Evolutionary conservation across 352 stramenopile genomes (phyloP), one percentile per base, ranked within the genome.

Genomic region (Phytopythium mirpurense): DNA sequence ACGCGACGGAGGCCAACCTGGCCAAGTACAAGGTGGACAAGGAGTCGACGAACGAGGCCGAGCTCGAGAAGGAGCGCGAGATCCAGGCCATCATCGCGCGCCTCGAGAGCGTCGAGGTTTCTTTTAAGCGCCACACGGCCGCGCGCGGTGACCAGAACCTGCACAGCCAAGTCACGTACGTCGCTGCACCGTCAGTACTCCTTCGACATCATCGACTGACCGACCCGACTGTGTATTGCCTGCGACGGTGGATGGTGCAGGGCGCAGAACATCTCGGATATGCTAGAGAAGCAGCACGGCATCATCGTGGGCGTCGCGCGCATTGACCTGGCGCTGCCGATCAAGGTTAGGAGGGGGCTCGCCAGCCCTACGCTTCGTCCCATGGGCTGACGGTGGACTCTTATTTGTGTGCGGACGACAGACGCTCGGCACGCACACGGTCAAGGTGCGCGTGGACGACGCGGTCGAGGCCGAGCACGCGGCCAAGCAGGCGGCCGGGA

Each of bases 1-100:
- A 98, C 67, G 94, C 94, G 15, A 98, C 90, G 29, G 72, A 85
- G 1, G 64, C 68, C 14, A 98, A 98, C 71, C 88, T 88, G 64
- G 64, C 88, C 49, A 86, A 86, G 68, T 92, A 70, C 73, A 88
- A 86, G 47, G 72, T 88, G 52, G 69, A 89, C 60, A 81, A 85
- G 44, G 62, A 82, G 55, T 76, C 65, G 19, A 50, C 68, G 59
- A 64, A 81, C 44, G 69, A 83, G 31, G 60, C 47, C 44, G 53
- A 67, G 18, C 50, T 75, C 24, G 81, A 88, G 50, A 77, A 84
- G 61, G 73, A 92, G 60, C 66, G 81, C 31, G 65, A 70, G 54
- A 62, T 87, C 26, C 79, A 88, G 64, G 60, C 63, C 41, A 79
- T 92, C 44, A 71, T 88, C 46, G 53, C 78, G 56, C 72, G 68